Evolutionary conservation across 768 basidiomycete species (phyloP).

Genomic region (Jaapia argillacea): DNA sequence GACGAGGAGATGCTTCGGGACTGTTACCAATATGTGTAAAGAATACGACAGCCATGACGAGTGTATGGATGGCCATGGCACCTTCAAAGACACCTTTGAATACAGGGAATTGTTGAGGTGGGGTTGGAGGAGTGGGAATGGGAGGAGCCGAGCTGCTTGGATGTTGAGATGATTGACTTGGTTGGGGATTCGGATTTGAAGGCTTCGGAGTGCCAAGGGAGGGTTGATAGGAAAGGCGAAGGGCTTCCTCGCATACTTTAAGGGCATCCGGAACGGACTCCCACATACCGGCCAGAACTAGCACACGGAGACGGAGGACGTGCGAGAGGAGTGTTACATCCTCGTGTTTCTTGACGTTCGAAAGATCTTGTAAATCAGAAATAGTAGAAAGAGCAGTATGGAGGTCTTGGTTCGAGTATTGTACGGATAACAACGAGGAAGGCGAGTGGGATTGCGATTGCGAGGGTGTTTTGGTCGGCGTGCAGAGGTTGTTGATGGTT

Average conservation of each 20-base stretch:
- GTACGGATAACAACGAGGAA: slow-evolving; percentile 6
- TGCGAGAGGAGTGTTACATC: slow-evolving; percentile 39
- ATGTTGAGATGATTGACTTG: too few species aligned
- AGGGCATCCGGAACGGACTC: slow-evolving; percentile 38
- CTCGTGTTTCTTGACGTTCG: slow-evolving; percentile 23
- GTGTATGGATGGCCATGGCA: slow-evolving; percentile 43
- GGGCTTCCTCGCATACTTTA: slow-evolving; percentile 34
- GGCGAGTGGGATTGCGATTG: slow-evolving; percentile 5
- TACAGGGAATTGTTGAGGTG: slow-evolving; percentile 1
- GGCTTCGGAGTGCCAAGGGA: slow-evolving; percentile 12
- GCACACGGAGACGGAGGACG: slow-evolving; percentile 46
- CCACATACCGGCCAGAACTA: slow-evolving; percentile 49
- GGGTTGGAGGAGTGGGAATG: slow-evolving; percentile 3
- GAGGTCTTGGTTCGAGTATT: slow-evolving; percentile 9
- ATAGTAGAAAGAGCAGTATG: slow-evolving; percentile 23
- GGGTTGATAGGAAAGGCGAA: slow-evolving; percentile 30
- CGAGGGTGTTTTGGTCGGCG: slow-evolving; percentile 17
- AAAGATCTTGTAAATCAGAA: slow-evolving; percentile 21
- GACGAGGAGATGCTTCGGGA: slow-evolving; percentile 34
- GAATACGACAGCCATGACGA: slow-evolving; percentile 52
- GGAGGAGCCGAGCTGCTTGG: slow-evolving; percentile 6
- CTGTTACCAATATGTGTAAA: slow-evolving; percentile 50
- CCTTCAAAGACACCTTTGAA: slow-evolving; percentile 25
- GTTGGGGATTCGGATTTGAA: too few species aligned
- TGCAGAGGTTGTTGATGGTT: slow-evolving; percentile 36